phyloP scores from a whole-genome alignment of 495 filamentous ascomycete species.

The Penicillium canariense region DNA sequence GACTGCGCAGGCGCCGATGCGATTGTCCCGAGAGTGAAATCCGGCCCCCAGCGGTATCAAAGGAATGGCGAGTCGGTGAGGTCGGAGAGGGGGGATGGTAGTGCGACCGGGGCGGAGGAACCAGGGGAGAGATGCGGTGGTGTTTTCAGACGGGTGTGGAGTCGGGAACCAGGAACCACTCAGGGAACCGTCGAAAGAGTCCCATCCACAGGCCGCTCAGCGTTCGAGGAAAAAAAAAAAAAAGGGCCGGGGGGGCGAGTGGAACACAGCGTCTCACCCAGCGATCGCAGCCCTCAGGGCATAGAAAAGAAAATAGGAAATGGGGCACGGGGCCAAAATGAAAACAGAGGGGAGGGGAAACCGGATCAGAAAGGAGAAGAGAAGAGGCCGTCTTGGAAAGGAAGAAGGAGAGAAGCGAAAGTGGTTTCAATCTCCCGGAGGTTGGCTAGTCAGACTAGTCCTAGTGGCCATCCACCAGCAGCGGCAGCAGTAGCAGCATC shows the following conservation, averaged over 20 bases:
- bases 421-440: conserved; percentile 26
- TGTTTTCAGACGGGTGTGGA: conserved; percentile 26
- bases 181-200: conserved; percentile 23
- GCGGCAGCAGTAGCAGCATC: background rate
- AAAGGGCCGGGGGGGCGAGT: conserved; percentile 11
- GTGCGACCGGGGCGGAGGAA: conserved; percentile 3
- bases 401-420: conserved; percentile 13
- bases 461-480: conserved; percentile 15
- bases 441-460: conserved; percentile 30
- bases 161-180: conserved; percentile 29
- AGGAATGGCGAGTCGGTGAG: background rate
- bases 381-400: conserved; percentile 10
- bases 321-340: background rate
- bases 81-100: background rate
- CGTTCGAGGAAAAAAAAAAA: conserved; percentile 22
- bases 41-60: conserved; percentile 12
- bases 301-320: background rate
- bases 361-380: conserved; percentile 11
- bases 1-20: conserved; percentile 14
- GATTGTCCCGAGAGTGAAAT: background rate
- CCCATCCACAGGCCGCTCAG: conserved; percentile 25
- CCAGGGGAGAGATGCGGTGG: conserved; percentile 15
- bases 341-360: conserved; percentile 1
- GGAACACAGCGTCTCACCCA: conserved; percentile 1
- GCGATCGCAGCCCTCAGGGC: conserved; percentile 7